These are phyloP conservation scores for Gastrolobium villosum DNA, from an alignment of 306 rosid genomes.

Conservation along the genomic window DNA sequence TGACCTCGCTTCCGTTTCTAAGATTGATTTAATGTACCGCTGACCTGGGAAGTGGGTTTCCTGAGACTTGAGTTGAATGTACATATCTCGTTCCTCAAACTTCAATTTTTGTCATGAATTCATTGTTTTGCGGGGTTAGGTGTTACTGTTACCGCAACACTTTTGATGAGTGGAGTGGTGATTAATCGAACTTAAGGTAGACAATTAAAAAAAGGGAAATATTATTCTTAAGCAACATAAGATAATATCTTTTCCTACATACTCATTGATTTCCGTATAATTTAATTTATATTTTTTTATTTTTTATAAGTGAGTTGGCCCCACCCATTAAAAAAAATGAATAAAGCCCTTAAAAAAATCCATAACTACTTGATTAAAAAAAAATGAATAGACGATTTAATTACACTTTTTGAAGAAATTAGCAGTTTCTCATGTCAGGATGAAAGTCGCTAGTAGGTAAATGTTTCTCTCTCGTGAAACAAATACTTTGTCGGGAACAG, in stretches of 20 bases:
- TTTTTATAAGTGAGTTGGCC: too few species aligned
- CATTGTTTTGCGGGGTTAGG: background rate
- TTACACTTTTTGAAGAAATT: background rate
- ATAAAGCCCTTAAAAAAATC: too few species aligned
- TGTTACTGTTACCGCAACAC: background rate
- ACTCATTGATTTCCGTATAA: too few species aligned
- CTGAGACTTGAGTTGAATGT: conserved; percentile 46
- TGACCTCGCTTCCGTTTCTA: conserved; percentile 53
- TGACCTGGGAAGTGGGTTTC: conserved; percentile 66
- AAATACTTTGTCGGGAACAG: background rate
- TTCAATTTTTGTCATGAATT: conserved; percentile 28
- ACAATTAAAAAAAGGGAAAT: too few species aligned
- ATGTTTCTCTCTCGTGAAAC: background rate
- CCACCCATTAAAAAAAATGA: too few species aligned
- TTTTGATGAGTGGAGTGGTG: conserved; percentile 13
- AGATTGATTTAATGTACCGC: conserved; percentile 57
- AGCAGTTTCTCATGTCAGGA: background rate
- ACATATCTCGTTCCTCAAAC: conserved; percentile 24
- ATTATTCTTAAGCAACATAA: too few species aligned
- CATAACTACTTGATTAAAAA: background rate
- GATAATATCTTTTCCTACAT: too few species aligned
- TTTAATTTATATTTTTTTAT: too few species aligned
- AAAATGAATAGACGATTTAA: too few species aligned
- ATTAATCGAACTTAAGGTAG: background rate
- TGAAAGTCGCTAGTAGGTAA: background rate